Percentiles rank a stretch among this genome's conserved stretches.
Conservation (phyloP, 2,329 filamentous ascomycete species). For the Cladophialophora carrionii region DNA sequence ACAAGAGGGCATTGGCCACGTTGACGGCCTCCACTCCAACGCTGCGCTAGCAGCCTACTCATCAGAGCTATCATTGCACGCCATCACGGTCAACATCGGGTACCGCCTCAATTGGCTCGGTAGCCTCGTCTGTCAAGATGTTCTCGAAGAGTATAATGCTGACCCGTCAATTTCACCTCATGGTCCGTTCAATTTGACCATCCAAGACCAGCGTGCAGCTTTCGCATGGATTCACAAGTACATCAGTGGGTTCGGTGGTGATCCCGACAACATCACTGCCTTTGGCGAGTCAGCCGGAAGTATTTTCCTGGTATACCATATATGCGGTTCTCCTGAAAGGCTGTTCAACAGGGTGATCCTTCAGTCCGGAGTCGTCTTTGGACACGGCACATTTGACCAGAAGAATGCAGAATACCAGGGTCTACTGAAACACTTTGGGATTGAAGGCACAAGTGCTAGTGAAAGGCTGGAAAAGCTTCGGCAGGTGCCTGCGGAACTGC, state of each 20-base stretch:
- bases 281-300: constrained; percentile 55
- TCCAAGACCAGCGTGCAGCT: constrained; percentile 48
- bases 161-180: constrained; percentile 13
- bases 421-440: constrained; percentile 37
- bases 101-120: constrained; percentile 44
- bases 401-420: constrained; percentile 50
- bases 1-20: constrained; percentile 30
- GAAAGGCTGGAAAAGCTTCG: constrained; percentile 47
- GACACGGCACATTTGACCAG: constrained; percentile 40
- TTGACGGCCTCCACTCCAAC: constrained; percentile 29
- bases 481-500: constrained; percentile 15
- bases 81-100: constrained; percentile 42
- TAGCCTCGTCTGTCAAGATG: constrained; percentile 40
- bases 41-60: constrained; percentile 22
- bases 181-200: constrained; percentile 48
- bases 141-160: constrained; percentile 24
- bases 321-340: constrained; percentile 18
- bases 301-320: constrained; percentile 31
- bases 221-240: constrained; percentile 48
- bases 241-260: constrained; percentile 50
- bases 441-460: constrained; percentile 3
- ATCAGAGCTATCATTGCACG: constrained; percentile 11
- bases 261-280: constrained; percentile 45
- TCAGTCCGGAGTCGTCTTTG: constrained; percentile 17
- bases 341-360: constrained; percentile 25